Evolutionary conservation across 352 stramenopile species (phyloP).

Genomic region (Phytopythium chamaehyphon): DNA sequence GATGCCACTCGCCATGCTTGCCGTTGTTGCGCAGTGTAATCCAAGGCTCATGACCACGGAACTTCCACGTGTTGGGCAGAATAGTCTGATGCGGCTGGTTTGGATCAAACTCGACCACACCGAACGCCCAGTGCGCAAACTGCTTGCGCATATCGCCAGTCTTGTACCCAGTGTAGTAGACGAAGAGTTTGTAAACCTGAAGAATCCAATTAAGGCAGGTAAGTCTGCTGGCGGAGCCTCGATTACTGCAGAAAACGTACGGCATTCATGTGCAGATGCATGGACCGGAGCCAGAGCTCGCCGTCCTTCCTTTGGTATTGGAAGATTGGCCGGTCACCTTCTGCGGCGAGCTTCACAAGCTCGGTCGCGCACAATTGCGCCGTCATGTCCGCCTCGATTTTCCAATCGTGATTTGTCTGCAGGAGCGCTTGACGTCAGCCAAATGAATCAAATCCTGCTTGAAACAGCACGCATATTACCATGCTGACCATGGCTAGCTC

Average conservation of each 20-base stretch:
- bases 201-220: background rate
- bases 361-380: slow-evolving; percentile 33
- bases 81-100: slow-evolving; percentile 57
- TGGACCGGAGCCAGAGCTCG: slow-evolving; percentile 61
- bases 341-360: slow-evolving; percentile 33
- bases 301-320: slow-evolving; percentile 34
- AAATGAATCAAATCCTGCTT: too few relatives aligned
- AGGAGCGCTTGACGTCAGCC: slow-evolving; percentile 6
- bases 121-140: slow-evolving; percentile 70
- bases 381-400: slow-evolving; percentile 41
- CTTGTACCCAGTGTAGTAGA: slow-evolving; percentile 84
- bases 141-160: slow-evolving; percentile 60
- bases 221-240: too few relatives aligned
- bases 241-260: slow-evolving; percentile 19
- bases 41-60: slow-evolving; percentile 67
- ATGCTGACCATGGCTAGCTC: slow-evolving; percentile 52
- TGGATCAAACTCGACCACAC: slow-evolving; percentile 65
- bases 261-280: slow-evolving; percentile 69
- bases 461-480: slow-evolving; percentile 23
- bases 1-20: slow-evolving; percentile 70
- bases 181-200: slow-evolving; percentile 67
- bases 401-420: slow-evolving; percentile 48
- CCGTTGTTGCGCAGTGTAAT: slow-evolving; percentile 47
- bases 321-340: slow-evolving; percentile 27
- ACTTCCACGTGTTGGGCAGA: slow-evolving; percentile 75